A percentile compares a stretch with the other conserved stretches of the same genome.
Conservation (phyloP, 768 basidiomycete species). For the Pulveroboletus sp. region DNA sequence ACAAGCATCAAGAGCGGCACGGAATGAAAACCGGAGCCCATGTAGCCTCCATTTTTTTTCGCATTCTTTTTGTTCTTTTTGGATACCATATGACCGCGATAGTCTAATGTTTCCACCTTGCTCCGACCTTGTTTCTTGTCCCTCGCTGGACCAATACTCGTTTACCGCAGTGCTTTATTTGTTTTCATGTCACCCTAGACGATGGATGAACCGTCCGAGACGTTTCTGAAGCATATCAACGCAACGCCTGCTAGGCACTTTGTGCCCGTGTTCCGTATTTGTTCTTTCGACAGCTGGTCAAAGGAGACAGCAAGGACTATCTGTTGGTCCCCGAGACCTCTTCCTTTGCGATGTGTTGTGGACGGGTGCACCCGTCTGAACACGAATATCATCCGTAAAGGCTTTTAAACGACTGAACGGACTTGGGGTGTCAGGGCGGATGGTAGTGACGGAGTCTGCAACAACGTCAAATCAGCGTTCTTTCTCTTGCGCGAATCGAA, state of each 20-base stretch:
- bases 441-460: too few relatives aligned
- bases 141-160: not conserved
- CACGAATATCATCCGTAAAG: not conserved
- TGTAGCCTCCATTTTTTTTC: not conserved
- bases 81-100: not conserved
- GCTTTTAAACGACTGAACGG: too few relatives aligned
- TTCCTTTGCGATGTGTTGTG: not conserved
- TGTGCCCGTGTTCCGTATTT: not conserved
- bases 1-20: not conserved
- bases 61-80: too few relatives aligned
- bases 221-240: not conserved
- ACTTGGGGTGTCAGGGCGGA: too few relatives aligned
- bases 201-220: not conserved
- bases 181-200: not conserved
- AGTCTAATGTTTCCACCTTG: not conserved
- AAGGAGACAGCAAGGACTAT: conserved; percentile 1
- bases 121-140: not conserved
- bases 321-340: not conserved
- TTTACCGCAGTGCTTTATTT: not conserved
- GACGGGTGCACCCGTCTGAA: not conserved
- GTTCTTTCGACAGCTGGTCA: not conserved
- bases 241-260: not conserved
- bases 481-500: too few relatives aligned
- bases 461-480: too few relatives aligned
- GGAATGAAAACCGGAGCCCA: not conserved